These are phyloP conservation scores for Plectranthus barbatus DNA, from an alignment of 257 asterid genomes.

Conservation along the genomic window DNA sequence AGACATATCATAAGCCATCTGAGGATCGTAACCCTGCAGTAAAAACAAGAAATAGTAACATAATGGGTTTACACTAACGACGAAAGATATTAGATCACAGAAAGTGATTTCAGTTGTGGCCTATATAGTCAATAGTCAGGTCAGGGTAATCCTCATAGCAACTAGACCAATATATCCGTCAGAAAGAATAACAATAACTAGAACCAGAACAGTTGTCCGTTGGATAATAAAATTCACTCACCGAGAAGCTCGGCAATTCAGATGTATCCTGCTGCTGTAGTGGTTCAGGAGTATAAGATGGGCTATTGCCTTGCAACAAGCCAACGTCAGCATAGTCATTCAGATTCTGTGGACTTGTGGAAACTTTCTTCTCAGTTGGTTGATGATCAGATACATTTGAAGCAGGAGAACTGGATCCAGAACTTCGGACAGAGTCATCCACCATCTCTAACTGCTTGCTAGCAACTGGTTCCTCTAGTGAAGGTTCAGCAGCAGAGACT, in stretches of 20 bases:
- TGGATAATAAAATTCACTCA: constrained; percentile 21
- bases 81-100: neutral
- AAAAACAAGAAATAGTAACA: neutral
- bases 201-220: neutral
- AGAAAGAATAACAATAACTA: neutral
- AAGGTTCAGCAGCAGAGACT: constrained; percentile 43
- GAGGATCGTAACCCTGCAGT: constrained; percentile 74
- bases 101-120: neutral
- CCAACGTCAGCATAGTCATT: constrained; percentile 59
- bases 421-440: constrained; percentile 45
- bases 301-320: constrained; percentile 47
- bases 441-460: constrained; percentile 39
- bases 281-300: constrained; percentile 49
- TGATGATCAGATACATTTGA: constrained; percentile 44
- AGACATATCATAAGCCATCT: constrained; percentile 68
- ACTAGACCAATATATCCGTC: neutral
- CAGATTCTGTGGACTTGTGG: constrained; percentile 39
- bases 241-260: constrained; percentile 67
- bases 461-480: constrained; percentile 43
- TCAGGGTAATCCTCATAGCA: neutral
- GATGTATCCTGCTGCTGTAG: constrained; percentile 61
- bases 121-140: neutral
- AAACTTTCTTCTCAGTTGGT: constrained; percentile 40
- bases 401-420: constrained; percentile 65
- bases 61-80: neutral